These are phyloP conservation scores for Centella asiatica DNA, from an alignment of 129 eudicot species.

Conservation along the genomic window DNA sequence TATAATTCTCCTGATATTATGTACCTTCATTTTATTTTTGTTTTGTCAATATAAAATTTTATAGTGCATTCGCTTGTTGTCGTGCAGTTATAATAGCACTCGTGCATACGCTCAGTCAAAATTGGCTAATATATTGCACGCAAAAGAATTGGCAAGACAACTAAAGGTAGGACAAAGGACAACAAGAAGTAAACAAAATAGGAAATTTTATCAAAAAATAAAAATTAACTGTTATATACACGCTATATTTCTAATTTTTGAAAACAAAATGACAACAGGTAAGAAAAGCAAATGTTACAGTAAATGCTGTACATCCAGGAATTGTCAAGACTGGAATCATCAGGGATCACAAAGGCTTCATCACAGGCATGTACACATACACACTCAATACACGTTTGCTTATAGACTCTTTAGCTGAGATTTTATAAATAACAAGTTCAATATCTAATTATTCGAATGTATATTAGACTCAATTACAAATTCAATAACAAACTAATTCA, in stretches of 20 bases:
- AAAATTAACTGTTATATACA: not conserved
- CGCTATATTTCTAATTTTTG: not conserved
- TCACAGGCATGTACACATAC: conserved; percentile 59
- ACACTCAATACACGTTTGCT: not conserved
- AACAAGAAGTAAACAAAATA: no score
- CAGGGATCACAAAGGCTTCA: conserved; percentile 87
- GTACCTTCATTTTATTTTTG: not conserved
- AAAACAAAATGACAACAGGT: conserved; percentile 34
- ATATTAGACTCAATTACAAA: no score
- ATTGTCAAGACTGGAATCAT: conserved; percentile 95
- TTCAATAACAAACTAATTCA: no score
- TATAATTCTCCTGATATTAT: not conserved
- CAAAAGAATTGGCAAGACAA: conserved; percentile 74
- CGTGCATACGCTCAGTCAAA: conserved; percentile 95
- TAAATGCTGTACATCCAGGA: conserved; percentile 96
- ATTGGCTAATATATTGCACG: conserved; percentile 86
- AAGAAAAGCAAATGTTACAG: conserved; percentile 68
- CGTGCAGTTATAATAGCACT: conserved; percentile 75
- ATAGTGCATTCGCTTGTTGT: conserved; percentile 1
- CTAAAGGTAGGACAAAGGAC: conserved; percentile 52
- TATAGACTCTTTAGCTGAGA: no score
- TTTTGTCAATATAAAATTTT: not conserved
- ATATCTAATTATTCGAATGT: no score
- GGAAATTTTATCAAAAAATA: no score
- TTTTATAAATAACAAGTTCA: no score